Base-by-base conservation (phyloP, 805 yeast species). In the Ogataea pignaliae region DNA sequence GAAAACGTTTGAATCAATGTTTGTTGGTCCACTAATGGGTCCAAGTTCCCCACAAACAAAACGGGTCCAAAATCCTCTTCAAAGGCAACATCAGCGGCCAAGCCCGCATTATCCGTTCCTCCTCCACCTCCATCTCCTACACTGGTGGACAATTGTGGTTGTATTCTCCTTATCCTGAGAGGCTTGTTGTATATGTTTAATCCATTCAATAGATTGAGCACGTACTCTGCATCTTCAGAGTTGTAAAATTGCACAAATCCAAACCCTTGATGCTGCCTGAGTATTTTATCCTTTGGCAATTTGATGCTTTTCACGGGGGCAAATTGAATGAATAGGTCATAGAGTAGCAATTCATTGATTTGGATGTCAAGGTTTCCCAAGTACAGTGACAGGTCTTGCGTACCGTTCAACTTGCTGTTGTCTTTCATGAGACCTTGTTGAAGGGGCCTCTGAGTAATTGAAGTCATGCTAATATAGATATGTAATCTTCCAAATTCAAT, bases 241-340 rank as follows among this genome's bases (percentile, higher is more conserved):
- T 71, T 67, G 40, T 68, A 64, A 55, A 85, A 83, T 58, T 87
- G 93, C 1, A 85, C 84, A 65, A 93, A 91, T 10, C 95, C 97
- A 66, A 72, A 91, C 5, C 97, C 97, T 56, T 85, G 95, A 55
- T 85, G 89, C 1, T 75, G 68, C 47, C 77, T 78, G 28, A 79
- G 64, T 3, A 89, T 71, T 48, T 88, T 74, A 57, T 89, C 97
- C 56, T 79, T 82, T 6, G 97, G 97, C 50, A 93, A 69, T 47
- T 83, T 75, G 4, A 93, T 73, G 29, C 76, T 71, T 34, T 69
- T 70, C 2, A 91, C 75, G 0, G 96, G 96, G 0, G 91, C 89
- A 35, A 88, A 82, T 61, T 93, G 98, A 7, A 86, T 62, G 61
- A 89, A 81, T 16, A 93, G 72, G 61, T 93, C 99, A 57, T 83